Evolutionary conservation across 768 basidiomycete species (phyloP).

Genomic region (Boletus patriciae): DNA sequence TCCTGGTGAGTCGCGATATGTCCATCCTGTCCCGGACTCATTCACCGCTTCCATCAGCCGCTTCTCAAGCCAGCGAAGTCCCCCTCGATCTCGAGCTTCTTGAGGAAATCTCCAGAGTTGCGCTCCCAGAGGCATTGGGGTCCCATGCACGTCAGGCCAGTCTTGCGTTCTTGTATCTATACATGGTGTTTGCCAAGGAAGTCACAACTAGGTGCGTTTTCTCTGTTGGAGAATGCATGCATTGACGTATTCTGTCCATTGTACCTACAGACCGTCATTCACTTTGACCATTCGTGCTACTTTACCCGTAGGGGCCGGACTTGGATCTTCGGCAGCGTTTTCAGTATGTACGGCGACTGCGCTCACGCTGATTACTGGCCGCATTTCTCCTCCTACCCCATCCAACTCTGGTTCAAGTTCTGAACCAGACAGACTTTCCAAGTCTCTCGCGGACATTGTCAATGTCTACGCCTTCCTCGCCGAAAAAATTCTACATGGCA

Average conservation of each 20-base stretch:
- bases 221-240: constrained; percentile 18
- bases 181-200: constrained; percentile 65
- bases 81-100: constrained; percentile 72
- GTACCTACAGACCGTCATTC: constrained; percentile 65
- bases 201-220: constrained; percentile 51
- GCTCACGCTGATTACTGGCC: constrained; percentile 72
- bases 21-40: not conserved
- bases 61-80: constrained; percentile 21
- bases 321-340: constrained; percentile 96
- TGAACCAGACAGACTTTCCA: constrained; percentile 57
- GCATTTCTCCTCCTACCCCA: constrained; percentile 57
- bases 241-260: constrained; percentile 13
- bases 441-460: constrained; percentile 68
- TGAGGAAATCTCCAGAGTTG: constrained; percentile 58
- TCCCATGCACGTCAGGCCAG: constrained; percentile 46
- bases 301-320: constrained; percentile 91
- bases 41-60: constrained; percentile 5
- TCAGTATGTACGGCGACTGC: constrained; percentile 84
- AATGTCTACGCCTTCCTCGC: constrained; percentile 93
- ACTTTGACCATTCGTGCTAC: constrained; percentile 83
- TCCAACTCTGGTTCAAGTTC: constrained; percentile 9
- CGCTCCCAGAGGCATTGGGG: constrained; percentile 33
- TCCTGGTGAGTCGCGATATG: constrained; percentile 32
- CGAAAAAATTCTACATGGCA: constrained; percentile 96
- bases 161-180: constrained; percentile 89